phyloP scores from a whole-genome alignment of 257 asterid species.

The Salvia splendens region DNA sequence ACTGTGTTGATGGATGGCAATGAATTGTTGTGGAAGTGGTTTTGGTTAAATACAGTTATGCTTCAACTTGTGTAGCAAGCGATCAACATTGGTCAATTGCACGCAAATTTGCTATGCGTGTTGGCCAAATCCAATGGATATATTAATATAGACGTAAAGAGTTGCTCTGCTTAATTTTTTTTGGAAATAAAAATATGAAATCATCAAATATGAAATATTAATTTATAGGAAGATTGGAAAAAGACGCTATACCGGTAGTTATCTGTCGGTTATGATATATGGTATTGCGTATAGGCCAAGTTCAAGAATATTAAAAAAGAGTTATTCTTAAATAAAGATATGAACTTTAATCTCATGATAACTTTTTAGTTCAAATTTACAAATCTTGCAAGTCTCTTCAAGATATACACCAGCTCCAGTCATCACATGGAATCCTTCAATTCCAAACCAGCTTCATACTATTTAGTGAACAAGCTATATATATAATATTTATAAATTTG shows the following conservation, averaged over 20 bases:
- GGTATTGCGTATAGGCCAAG: neutral
- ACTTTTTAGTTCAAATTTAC: too few relatives aligned
- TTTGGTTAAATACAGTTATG: conserved; percentile 27
- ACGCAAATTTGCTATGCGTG: conserved; percentile 39
- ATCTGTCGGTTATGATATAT: conserved; percentile 5
- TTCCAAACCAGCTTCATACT: too few relatives aligned
- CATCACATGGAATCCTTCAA: too few relatives aligned
- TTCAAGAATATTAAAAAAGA: neutral
- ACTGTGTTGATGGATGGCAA: conserved; percentile 16
- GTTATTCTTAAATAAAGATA: too few relatives aligned
- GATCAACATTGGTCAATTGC: conserved; percentile 40
- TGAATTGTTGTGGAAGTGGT: neutral
- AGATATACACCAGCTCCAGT: too few relatives aligned
- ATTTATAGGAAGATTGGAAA: neutral
- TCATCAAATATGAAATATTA: neutral
- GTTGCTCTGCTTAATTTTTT: neutral
- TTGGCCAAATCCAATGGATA: conserved; percentile 36
- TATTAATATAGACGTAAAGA: neutral
- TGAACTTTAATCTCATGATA: too few relatives aligned
- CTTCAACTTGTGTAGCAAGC: conserved; percentile 53
- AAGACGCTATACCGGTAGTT: neutral
- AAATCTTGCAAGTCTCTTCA: too few relatives aligned
- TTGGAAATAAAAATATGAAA: neutral
- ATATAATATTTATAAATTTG: too few relatives aligned
- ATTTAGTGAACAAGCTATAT: too few relatives aligned